A percentile compares a stretch with the other conserved stretches of the same genome.
These are phyloP conservation scores for Grammothele lineata DNA, from an alignment of 768 basidiomycete genomes.

Conservation along the genomic window DNA sequence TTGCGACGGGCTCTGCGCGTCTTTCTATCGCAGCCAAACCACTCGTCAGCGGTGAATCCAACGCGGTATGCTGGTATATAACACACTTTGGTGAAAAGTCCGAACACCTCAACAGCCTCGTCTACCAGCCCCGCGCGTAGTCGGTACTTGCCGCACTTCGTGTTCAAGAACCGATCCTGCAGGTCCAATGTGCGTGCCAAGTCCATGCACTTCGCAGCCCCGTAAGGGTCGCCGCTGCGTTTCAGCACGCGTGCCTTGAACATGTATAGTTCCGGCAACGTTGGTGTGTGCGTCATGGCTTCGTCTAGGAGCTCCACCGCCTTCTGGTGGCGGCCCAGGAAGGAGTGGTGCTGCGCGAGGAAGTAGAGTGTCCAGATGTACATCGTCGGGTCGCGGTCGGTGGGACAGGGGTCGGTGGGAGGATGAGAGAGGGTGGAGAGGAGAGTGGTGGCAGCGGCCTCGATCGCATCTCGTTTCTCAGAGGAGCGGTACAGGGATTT, in stretches of 20 bases:
- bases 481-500: conserved; percentile 74
- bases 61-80: no score
- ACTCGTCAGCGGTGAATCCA: neutral
- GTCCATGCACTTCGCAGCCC: conserved; percentile 73
- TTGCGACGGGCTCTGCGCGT: conserved; percentile 61
- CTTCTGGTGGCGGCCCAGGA: conserved; percentile 41
- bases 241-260: conserved; percentile 82
- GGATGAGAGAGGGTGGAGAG: conserved; percentile 33
- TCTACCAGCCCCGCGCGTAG: conserved; percentile 76
- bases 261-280: conserved; percentile 85
- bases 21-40: conserved; percentile 56
- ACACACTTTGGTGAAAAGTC: conserved; percentile 89
- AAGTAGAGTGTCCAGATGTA: conserved; percentile 96
- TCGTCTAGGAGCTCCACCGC: conserved; percentile 60
- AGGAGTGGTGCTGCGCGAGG: conserved; percentile 85
- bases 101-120: conserved; percentile 70
- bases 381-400: conserved; percentile 61
- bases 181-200: conserved; percentile 83
- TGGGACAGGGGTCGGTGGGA: conserved; percentile 23
- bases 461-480: conserved; percentile 62
- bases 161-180: conserved; percentile 94
- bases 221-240: conserved; percentile 73
- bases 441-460: conserved; percentile 59
- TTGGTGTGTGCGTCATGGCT: conserved; percentile 85
- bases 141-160: conserved; percentile 89